Evolutionary conservation across 768 basidiomycete species (phyloP).

Genomic region (Daedalea quercina): DNA sequence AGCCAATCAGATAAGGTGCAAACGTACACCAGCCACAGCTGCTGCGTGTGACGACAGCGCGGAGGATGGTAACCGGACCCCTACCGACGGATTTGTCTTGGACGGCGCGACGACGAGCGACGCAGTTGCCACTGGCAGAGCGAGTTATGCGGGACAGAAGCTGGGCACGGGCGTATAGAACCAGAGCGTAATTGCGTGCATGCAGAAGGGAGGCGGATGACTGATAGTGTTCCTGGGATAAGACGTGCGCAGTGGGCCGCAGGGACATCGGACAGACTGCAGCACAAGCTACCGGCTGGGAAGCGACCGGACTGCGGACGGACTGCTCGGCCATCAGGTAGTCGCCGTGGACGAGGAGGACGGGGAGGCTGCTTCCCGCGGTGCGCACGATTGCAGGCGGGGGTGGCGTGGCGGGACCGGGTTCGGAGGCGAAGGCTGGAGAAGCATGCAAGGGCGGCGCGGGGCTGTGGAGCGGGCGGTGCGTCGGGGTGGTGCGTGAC

Average conservation of each 20-base stretch:
- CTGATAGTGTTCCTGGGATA: not conserved
- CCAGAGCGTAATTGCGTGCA: not conserved
- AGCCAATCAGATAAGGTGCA: too few species aligned
- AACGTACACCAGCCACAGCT: too few species aligned
- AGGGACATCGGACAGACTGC: not conserved
- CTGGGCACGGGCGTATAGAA: too few species aligned
- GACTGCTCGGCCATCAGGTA: not conserved
- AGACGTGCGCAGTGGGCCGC: not conserved
- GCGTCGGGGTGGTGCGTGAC: too few species aligned
- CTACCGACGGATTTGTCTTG: too few species aligned
- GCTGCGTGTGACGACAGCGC: too few species aligned
- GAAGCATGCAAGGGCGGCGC: too few species aligned
- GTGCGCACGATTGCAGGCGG: not conserved
- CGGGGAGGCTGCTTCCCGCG: not conserved
- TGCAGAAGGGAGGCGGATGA: not conserved
- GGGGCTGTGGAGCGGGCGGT: not conserved
- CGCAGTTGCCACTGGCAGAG: too few species aligned
- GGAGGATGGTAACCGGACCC: too few species aligned
- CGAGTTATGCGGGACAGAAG: too few species aligned
- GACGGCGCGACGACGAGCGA: too few species aligned
- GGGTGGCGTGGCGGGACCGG: not conserved
- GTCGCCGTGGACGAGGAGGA: not conserved
- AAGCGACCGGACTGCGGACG: too few species aligned
- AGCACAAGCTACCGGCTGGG: not conserved
- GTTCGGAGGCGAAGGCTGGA: not conserved